Base-by-base conservation (phyloP, 208 protist species). In the Acanthamoeba healyi region DNA sequence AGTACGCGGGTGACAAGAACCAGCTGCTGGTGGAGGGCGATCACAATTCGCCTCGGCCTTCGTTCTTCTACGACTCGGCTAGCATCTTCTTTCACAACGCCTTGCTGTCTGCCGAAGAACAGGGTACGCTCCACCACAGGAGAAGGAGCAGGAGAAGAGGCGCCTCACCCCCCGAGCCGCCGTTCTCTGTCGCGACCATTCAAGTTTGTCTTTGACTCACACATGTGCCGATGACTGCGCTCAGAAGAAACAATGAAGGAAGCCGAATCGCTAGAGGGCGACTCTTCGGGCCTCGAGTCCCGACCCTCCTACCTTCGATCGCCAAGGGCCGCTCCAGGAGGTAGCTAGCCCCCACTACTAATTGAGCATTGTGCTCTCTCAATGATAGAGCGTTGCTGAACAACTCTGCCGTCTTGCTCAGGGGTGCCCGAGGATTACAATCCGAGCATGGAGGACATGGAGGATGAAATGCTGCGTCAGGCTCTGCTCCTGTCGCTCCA, bases 1-100 rank as follows among this genome's bases (percentile, higher is more conserved):
- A 91, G n/a, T 96, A 96, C 63, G 40, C 44, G 26, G 95, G 95
- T 65, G 95, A 96, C 61, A 95, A 96, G n/a, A 95, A 95, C 67
- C 51, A 84, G 38, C 22, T 96, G 34, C 49, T 98, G 17, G 96
- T 98, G 12, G 95, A 97, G 0, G 98, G 98, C 51, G 98, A 98
- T 56, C 98, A 99, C 97, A 99, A 99, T 90, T 97, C 97, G 92
- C 96, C 98, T 56, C 97, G 98, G n/a, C 96, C 96, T 34, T 94
- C 96, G 22, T 95, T 97, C 26, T 97, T 98, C 36, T 95, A 97
- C n/a, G 94, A 98, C 32, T 94, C 96, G 17, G 98, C 98, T 61
- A 95, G 58, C 26, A 95, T 96, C 58, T 99, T 99, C 93, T 97
- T 99, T 67, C 32, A 56, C 63, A 96, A 96, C 58, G 88, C 67